Base-by-base conservation (phyloP, 176 grass and related monocot genomes). In the Urochloa ruziziensis region DNA sequence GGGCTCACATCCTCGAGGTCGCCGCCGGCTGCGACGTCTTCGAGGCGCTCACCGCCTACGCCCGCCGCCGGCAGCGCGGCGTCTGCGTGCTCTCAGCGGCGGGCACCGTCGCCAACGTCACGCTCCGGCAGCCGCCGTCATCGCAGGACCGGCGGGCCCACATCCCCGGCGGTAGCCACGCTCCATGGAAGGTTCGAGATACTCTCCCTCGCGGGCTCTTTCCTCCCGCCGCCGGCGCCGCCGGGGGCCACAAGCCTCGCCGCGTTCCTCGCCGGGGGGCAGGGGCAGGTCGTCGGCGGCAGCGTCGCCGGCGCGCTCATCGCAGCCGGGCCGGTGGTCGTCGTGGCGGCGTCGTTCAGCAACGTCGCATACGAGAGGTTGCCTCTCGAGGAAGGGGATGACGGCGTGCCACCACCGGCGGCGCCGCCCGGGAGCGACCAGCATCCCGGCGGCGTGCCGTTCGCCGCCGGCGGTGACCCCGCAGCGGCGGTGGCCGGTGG, bases 301-400 rank as follows among this genome's bases (percentile, higher is more conserved):
- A 91, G 81, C 77, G 89, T 99, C 3, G 97, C 81, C 24, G 97
- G 97, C 16, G 57, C 87, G 53, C 91, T 99, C 43, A 90, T 99
- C 10, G 91, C 97, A 0, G 93, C 83, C 0, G 97, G 97, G 21
- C 97, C 97, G 7, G 93, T 99, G 7, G 81, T 99, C 57, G 86
- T 99, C 36, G 89, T 99, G 16, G 93, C 89, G 2, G 93, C 97
- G 12, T 99, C 97, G 13, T 99, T 99, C 85, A 96, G 93, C 85
- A 99, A 99, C 97, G 97, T 99, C 47, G 97, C 93, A 0, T 99
- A 99, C 84, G 97, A 99, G 83, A 87, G 96, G 77, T 80, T 99
- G 64, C 97, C 97, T 7, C 91, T 99, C 14, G 91, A 99, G n/a
- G 96, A 99, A 16, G 87, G 80, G 34, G 93, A 99, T 40, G 96